phyloP scores from a whole-genome alignment of 2,329 filamentous ascomycete genomes.

The Monascus ruber region DNA sequence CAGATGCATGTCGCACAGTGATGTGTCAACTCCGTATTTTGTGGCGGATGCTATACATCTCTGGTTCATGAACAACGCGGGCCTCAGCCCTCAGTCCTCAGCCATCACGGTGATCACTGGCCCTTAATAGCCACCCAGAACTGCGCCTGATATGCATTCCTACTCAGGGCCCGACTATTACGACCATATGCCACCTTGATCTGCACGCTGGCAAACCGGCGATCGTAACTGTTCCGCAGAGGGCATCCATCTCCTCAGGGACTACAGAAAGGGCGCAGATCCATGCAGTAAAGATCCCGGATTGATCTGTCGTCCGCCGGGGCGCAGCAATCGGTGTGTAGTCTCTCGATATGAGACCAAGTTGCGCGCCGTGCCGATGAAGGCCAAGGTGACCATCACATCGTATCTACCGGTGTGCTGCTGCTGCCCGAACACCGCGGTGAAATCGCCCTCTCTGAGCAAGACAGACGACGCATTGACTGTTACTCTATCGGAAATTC shows the following conservation, averaged over 20 bases:
- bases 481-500: conserved; percentile 32
- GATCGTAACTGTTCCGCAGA: conserved; percentile 36
- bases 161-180: conserved; percentile 39
- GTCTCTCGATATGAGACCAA: conserved; percentile 45
- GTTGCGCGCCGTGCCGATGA: conserved; percentile 51
- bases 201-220: conserved; percentile 30
- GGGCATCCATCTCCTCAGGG: conserved; percentile 37
- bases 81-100: too few species aligned
- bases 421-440: conserved; percentile 21
- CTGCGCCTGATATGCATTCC: conserved; percentile 45
- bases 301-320: conserved; percentile 45
- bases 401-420: conserved; percentile 29
- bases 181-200: conserved; percentile 44
- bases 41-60: too few species aligned
- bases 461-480: conserved; percentile 15
- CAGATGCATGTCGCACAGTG: too few species aligned
- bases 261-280: conserved; percentile 43
- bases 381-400: conserved; percentile 45
- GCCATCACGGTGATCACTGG: too few species aligned
- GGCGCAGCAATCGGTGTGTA: conserved; percentile 37
- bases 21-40: too few species aligned
- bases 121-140: conserved; percentile 37
- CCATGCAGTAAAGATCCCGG: conserved; percentile 41
- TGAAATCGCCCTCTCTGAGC: conserved; percentile 46
- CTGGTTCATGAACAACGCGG: too few species aligned